phyloP scores from a whole-genome alignment of 805 yeast species.

The Yamadazyma scolyti region DNA sequence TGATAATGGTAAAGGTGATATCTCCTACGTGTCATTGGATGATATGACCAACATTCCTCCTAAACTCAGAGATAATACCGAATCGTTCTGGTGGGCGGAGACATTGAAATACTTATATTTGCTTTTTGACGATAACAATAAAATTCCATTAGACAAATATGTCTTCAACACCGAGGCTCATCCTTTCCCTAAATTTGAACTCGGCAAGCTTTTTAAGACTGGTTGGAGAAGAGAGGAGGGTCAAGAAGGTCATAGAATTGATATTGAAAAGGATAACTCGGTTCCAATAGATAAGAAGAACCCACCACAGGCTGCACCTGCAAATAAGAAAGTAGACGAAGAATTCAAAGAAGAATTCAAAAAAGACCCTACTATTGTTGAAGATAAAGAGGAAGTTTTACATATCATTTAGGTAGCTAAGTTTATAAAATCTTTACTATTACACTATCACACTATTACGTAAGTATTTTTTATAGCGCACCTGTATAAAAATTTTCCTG shows the following conservation, averaged over 20 bases:
- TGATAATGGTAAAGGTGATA: conserved; percentile 36
- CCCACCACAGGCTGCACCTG: conserved; percentile 41
- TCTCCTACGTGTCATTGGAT: conserved; percentile 57
- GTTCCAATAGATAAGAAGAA: conserved; percentile 27
- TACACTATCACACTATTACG: too few species aligned
- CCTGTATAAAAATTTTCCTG: too few species aligned
- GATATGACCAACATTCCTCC: conserved; percentile 63
- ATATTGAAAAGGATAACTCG: conserved; percentile 4
- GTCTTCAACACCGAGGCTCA: conserved; percentile 94
- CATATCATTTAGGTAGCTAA: too few species aligned
- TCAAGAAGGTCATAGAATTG: background rate
- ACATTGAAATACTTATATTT: conserved; percentile 83
- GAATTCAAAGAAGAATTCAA: conserved; percentile 31
- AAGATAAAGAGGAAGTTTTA: conserved; percentile 24
- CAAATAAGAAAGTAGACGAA: conserved; percentile 31
- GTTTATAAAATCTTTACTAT: too few species aligned
- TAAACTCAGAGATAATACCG: conserved; percentile 66
- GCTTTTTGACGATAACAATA: conserved; percentile 64
- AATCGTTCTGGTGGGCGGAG: conserved; percentile 92
- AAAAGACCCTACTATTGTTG: conserved; percentile 29
- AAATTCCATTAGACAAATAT: conserved; percentile 61
- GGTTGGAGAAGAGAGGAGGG: conserved; percentile 50
- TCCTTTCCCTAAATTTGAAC: conserved; percentile 74
- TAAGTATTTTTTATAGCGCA: too few species aligned
- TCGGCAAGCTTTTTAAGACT: conserved; percentile 50